A percentile compares a stretch with the other conserved stretches of the same genome.
Evolutionary conservation across 148 eudicot species (phyloP).

Genomic region (Bassia scoparia): DNA sequence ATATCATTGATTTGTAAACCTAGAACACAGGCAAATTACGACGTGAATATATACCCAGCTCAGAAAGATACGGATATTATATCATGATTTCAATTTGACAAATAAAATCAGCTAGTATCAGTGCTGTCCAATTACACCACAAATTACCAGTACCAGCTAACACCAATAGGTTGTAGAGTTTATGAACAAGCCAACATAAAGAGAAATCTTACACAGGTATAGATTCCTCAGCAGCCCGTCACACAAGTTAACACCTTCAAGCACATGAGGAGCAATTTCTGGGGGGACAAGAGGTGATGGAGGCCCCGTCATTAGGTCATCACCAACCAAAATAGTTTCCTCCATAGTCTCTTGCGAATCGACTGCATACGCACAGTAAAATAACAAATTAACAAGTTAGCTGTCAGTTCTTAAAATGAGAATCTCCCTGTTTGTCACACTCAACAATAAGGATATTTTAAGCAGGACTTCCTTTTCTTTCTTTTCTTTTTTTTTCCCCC

Average conservation of each 20-base stretch:
- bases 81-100: background rate
- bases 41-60: constrained; percentile 6
- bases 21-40: constrained; percentile 22
- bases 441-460: background rate
- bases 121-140: background rate
- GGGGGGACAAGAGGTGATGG: constrained; percentile 87
- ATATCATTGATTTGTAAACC: constrained; percentile 85
- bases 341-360: constrained; percentile 90
- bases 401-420: background rate
- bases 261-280: constrained; percentile 91
- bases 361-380: constrained; percentile 36
- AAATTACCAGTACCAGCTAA: background rate
- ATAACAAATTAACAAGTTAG: constrained; percentile 3
- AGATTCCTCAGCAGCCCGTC: constrained; percentile 82
- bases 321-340: constrained; percentile 94
- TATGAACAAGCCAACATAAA: background rate
- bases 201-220: constrained; percentile 62
- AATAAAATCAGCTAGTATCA: background rate
- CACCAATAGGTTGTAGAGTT: background rate
- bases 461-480: no score
- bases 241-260: constrained; percentile 87
- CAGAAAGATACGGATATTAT: background rate
- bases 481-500: no score
- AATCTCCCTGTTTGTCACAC: background rate
- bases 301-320: constrained; percentile 98